These are phyloP conservation scores for Cercospora canescens DNA, from an alignment of 2,329 filamentous ascomycete genomes.

Conservation along the genomic window DNA sequence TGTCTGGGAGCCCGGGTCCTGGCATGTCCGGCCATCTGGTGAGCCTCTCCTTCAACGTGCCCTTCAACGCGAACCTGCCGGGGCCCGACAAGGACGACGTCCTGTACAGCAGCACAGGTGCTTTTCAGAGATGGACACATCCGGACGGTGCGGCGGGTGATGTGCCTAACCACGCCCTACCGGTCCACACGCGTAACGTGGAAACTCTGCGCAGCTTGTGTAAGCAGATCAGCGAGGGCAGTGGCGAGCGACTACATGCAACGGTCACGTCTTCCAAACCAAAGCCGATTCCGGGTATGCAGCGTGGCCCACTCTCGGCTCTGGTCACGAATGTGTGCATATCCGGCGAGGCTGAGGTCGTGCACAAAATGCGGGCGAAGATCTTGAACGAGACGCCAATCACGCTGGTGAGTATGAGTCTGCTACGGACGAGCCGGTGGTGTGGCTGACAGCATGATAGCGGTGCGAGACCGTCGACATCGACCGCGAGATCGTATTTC, in stretches of 20 bases:
- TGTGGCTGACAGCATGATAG: constrained; percentile 52
- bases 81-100: constrained; percentile 95
- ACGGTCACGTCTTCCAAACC: constrained; percentile 80
- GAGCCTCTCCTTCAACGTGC: constrained; percentile 95
- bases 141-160: constrained; percentile 83
- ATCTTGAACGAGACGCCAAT: constrained; percentile 92
- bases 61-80: constrained; percentile 87
- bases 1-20: constrained; percentile 52
- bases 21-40: constrained; percentile 74
- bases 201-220: constrained; percentile 77
- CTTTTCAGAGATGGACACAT: constrained; percentile 90
- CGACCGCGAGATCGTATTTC: constrained; percentile 85
- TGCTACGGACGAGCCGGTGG: constrained; percentile 1
- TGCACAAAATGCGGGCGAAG: constrained; percentile 84
- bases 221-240: constrained; percentile 71
- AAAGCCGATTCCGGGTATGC: constrained; percentile 57
- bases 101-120: constrained; percentile 84
- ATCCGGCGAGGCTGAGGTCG: constrained; percentile 81
- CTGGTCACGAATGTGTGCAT: constrained; percentile 82
- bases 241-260: constrained; percentile 69
- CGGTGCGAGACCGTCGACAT: constrained; percentile 92
- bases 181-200: constrained; percentile 87
- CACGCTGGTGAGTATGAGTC: constrained; percentile 69
- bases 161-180: constrained; percentile 81
- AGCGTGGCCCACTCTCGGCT: constrained; percentile 51